Conservation (phyloP, 2,329 filamentous ascomycete genomes). For the Trichoderma hamatum region DNA sequence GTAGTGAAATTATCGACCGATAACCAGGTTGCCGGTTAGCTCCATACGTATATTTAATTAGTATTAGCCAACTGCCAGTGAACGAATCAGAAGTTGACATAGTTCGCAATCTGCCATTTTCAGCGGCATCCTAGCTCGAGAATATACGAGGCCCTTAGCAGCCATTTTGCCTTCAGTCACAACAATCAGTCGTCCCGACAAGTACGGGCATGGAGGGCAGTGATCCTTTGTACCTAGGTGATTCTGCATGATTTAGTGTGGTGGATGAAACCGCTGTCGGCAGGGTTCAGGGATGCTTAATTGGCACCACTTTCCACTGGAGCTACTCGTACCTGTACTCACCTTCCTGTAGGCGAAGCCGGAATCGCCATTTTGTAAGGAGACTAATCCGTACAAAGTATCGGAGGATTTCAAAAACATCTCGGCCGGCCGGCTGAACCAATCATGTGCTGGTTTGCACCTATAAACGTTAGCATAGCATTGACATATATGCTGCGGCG, state of each 20-base stretch:
- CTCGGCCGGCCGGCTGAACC: neutral
- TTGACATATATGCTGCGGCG: neutral
- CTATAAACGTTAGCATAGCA: neutral
- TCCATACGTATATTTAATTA: neutral
- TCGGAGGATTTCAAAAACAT: neutral
- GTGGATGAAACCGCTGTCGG: conserved; percentile 2
- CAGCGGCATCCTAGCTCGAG: neutral
- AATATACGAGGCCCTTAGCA: neutral
- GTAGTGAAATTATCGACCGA: conserved; percentile 7
- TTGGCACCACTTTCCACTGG: neutral
- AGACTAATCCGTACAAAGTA: neutral
- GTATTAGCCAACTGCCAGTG: neutral
- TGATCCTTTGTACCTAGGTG: neutral
- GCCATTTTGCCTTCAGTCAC: neutral
- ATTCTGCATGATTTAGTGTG: conserved; percentile 17
- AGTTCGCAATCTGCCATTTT: neutral
- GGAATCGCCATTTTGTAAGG: neutral
- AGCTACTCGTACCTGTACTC: neutral
- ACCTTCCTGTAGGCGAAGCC: neutral
- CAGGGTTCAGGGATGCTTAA: conserved; percentile 24
- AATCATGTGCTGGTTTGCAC: neutral
- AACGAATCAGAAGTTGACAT: no score
- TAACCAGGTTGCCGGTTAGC: conserved; percentile 7
- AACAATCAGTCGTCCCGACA: neutral
- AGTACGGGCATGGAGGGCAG: neutral